Base-by-base conservation (phyloP, 768 basidiomycete species). In the Suillus occidentalis region DNA sequence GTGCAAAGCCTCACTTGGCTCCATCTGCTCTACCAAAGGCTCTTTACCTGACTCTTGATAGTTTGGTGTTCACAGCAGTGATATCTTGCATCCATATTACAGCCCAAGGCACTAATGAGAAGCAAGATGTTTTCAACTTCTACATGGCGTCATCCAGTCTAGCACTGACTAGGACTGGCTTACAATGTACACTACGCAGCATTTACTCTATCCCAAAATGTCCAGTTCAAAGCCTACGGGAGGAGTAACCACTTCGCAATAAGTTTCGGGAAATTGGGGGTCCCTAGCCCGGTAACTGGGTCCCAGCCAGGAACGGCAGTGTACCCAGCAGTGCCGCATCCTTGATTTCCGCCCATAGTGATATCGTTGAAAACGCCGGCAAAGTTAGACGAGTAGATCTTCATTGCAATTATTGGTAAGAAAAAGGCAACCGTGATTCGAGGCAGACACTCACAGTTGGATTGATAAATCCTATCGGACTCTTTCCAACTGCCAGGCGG, bases 231-330 rank as follows among this genome's bases (percentile, higher is more conserved):
- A 36, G 34, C 20, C 79, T 71, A 78, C 31, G 80, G 80, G 36
- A 84, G 72, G 2, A 56, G 66, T 39, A 82, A 59, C 80, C 80
- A 82, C 63, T 75, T 78, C 63, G 76, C 74, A 43, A 83, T 71
- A 63, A 90, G 73, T 64, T 80, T 81, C 56, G 78, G 69, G 72
- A 87, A 89, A 69, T 88, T 82, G 34, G 73, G 76, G 8, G 76
- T 77, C 16, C 78, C 76, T 0, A 75, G 65, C n/a, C 78, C 78
- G 1, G 76, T 77, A 58, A 79, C 76, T n/a, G 77, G 77, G 53
- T 75, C 73, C 71, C 72, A 76, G 1, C 74, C 73, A 5, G 37
- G 18, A 0, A 53, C 63, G 7, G 65, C 62, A 28, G 69, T 71
- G 68, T 74, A 81, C 1, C 79, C 79, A 16, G 61, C n/a, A 20